phyloP scores from a whole-genome alignment of 768 basidiomycete genomes.

The Leccinum boreale region DNA sequence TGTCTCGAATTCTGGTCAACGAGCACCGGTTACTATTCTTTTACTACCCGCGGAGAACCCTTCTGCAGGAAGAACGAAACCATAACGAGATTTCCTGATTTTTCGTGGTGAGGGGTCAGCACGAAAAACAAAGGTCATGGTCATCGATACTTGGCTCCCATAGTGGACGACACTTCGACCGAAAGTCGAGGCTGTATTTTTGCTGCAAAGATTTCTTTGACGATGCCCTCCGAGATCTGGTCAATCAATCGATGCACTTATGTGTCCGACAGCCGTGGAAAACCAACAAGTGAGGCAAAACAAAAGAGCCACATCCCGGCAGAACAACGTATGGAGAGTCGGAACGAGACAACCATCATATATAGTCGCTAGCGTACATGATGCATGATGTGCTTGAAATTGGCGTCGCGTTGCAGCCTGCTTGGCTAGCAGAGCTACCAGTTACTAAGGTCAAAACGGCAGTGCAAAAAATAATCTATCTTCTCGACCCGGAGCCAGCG shows the following conservation, averaged over 20 bases:
- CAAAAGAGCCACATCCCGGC: neutral
- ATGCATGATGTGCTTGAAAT: neutral
- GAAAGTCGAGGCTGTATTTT: neutral
- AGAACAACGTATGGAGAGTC: neutral
- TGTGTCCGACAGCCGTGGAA: slow-evolving; percentile 32
- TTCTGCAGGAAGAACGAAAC: too few species aligned
- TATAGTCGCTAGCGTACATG: neutral
- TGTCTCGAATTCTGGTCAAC: neutral
- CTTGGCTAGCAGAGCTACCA: neutral
- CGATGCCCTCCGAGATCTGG: slow-evolving; percentile 38
- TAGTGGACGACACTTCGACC: too few species aligned
- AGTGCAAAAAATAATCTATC: neutral
- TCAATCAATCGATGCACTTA: slow-evolving; percentile 32
- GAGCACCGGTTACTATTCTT: too few species aligned
- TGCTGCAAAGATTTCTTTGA: slow-evolving; percentile 1
- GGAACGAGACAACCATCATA: neutral
- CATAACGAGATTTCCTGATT: too few species aligned
- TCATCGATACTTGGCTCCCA: too few species aligned
- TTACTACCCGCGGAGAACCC: too few species aligned
- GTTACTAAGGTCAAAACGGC: neutral
- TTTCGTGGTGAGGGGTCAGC: too few species aligned
- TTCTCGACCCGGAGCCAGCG: neutral
- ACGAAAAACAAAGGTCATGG: too few species aligned
- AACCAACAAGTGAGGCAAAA: neutral
- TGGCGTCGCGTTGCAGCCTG: neutral